Conservation (phyloP, 768 basidiomycete genomes). For the Suillus plorans region DNA sequence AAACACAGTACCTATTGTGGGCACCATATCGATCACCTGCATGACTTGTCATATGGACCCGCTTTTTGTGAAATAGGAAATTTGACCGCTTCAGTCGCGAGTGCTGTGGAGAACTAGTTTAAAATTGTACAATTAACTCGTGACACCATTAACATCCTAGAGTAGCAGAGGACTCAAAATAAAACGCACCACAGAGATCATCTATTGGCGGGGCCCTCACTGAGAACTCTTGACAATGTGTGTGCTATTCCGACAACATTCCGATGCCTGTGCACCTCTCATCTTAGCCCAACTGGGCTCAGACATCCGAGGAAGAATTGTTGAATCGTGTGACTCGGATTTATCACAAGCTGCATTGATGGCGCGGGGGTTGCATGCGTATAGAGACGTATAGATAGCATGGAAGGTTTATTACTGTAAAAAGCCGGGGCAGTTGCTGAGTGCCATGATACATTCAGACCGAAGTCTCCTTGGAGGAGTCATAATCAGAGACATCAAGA, state of each 20-base stretch:
- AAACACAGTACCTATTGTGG: neutral
- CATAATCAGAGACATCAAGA: neutral
- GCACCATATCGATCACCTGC: slow-evolving; percentile 2
- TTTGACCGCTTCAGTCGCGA: neutral
- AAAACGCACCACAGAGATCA: neutral
- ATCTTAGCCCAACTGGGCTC: neutral
- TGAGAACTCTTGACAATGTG: neutral
- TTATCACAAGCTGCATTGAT: neutral
- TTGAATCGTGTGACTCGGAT: neutral
- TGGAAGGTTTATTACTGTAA: neutral
- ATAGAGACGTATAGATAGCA: neutral
- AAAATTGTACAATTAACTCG: slow-evolving; percentile 1
- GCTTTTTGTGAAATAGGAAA: neutral
- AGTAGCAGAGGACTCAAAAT: neutral
- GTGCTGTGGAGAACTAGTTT: neutral
- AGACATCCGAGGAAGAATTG: neutral
- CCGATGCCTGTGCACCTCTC: neutral
- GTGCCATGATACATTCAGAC: neutral
- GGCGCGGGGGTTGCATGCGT: neutral
- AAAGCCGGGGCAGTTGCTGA: neutral
- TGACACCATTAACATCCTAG: neutral
- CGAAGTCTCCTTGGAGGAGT: neutral
- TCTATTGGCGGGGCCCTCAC: neutral
- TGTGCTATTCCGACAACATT: neutral
- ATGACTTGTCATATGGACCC: neutral